phyloP scores from a whole-genome alignment of 2,329 filamentous ascomycete genomes.

The Fusarium lyarnte region DNA sequence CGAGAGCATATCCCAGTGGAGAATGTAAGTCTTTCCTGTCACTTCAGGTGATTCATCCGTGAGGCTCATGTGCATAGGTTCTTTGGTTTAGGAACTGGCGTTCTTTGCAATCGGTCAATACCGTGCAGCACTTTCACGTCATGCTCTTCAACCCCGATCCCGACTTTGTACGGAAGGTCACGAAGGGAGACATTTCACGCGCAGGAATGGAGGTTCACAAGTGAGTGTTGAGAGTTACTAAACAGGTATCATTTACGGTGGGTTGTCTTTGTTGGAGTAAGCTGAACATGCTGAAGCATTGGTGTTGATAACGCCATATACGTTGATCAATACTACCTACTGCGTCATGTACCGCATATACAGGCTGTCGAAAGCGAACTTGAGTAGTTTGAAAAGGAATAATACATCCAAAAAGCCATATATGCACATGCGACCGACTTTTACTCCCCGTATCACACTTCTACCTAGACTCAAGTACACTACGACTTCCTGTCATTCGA shows the following conservation, averaged over 20 bases:
- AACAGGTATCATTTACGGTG: neutral
- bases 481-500: slow-evolving; percentile 4
- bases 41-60: neutral
- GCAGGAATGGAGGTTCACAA: slow-evolving; percentile 53
- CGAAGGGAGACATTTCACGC: slow-evolving; percentile 76
- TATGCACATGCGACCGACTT: neutral
- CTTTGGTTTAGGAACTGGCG: slow-evolving; percentile 79
- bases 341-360: slow-evolving; percentile 4
- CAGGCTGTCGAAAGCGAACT: neutral
- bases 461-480: neutral
- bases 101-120: slow-evolving; percentile 82
- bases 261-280: neutral
- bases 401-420: neutral
- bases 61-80: slow-evolving; percentile 42
- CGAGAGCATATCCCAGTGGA: slow-evolving; percentile 59
- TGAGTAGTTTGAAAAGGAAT: neutral
- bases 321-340: neutral
- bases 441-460: neutral
- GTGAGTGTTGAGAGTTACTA: neutral
- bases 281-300: neutral
- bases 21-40: slow-evolving; percentile 55
- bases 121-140: slow-evolving; percentile 94
- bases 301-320: neutral
- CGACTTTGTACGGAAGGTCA: slow-evolving; percentile 75
- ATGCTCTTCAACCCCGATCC: slow-evolving; percentile 84